Evolutionary conservation across 441 rosid species (phyloP).

Genomic region (Pelargonium citronellum): DNA sequence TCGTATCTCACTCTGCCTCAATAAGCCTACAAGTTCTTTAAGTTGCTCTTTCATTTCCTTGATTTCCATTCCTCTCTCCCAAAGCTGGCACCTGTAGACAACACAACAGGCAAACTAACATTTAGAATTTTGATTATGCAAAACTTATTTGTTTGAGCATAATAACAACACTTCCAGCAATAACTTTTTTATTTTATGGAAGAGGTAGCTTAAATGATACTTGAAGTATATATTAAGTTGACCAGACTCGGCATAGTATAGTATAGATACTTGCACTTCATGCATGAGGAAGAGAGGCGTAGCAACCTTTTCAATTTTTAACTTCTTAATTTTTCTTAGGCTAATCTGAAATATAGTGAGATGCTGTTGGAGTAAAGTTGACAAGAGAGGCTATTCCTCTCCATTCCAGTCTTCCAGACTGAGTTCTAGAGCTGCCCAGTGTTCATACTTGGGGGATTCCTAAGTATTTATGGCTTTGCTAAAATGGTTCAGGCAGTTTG

Average conservation of each 20-base stretch:
- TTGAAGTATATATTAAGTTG: slow-evolving; percentile 9
- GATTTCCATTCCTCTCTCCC: slow-evolving; percentile 86
- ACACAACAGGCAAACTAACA: slow-evolving; percentile 11
- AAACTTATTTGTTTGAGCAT: slow-evolving; percentile 6
- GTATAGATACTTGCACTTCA: slow-evolving; percentile 9
- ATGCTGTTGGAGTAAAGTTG: background rate
- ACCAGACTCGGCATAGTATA: background rate
- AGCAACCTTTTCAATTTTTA: background rate
- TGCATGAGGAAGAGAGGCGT: background rate
- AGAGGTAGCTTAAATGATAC: background rate
- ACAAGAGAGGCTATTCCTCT: background rate
- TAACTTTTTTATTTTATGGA: background rate
- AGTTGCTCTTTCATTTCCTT: slow-evolving; percentile 93
- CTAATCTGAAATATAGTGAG: background rate
- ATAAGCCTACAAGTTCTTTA: slow-evolving; percentile 71
- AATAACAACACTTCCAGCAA: background rate
- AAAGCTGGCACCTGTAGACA: slow-evolving; percentile 63
- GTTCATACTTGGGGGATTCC: background rate
- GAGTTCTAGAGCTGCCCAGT: background rate
- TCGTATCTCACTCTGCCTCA: slow-evolving; percentile 66
- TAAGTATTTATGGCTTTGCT: background rate
- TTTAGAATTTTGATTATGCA: slow-evolving; percentile 12
- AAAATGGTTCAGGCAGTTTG: background rate
- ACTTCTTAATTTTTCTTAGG: background rate
- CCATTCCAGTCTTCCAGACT: background rate